Percentiles rank a stretch among this genome's conserved stretches.
Evolutionary conservation across 768 basidiomycete genomes (phyloP).

Genomic region (Punctularia strigosozonata): DNA sequence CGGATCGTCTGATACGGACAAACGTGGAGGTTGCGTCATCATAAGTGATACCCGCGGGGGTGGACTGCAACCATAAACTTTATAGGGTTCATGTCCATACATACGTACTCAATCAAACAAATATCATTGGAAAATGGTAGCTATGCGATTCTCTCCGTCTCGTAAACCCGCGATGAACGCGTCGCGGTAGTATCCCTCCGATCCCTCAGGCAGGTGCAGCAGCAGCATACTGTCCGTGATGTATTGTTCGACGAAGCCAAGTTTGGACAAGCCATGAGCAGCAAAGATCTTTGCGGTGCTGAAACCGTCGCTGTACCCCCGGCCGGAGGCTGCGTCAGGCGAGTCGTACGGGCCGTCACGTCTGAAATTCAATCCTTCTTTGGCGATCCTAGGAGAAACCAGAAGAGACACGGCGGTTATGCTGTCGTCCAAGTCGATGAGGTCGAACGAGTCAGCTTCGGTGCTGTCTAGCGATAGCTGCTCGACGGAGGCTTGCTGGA

Average conservation of each 20-base stretch:
- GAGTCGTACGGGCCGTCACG: conserved; percentile 15
- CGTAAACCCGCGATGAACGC: conserved; percentile 38
- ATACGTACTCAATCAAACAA: too few species aligned
- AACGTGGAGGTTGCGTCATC: too few species aligned
- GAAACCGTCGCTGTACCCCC: conserved; percentile 53
- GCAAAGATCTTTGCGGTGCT: conserved; percentile 45
- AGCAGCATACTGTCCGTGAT: conserved; percentile 32
- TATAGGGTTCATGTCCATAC: too few species aligned
- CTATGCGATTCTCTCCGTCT: conserved; percentile 39
- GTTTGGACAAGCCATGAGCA: conserved; percentile 29
- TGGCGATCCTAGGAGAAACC: conserved; percentile 8
- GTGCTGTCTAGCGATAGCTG: background rate
- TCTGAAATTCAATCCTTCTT: conserved; percentile 11
- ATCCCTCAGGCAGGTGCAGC: conserved; percentile 24
- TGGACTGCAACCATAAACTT: too few species aligned
- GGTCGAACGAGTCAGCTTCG: background rate
- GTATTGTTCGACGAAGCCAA: conserved; percentile 54
- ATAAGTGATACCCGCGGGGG: too few species aligned
- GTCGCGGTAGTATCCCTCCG: conserved; percentile 30
- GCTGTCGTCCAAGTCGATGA: too few species aligned
- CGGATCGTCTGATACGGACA: too few species aligned
- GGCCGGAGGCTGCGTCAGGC: too few species aligned
- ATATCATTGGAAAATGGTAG: too few species aligned
- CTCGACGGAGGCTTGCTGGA: too few species aligned
- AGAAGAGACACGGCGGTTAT: too few species aligned